phyloP scores from a whole-genome alignment of 2,329 filamentous ascomycete genomes.

The Mollisia scopiformis region DNA sequence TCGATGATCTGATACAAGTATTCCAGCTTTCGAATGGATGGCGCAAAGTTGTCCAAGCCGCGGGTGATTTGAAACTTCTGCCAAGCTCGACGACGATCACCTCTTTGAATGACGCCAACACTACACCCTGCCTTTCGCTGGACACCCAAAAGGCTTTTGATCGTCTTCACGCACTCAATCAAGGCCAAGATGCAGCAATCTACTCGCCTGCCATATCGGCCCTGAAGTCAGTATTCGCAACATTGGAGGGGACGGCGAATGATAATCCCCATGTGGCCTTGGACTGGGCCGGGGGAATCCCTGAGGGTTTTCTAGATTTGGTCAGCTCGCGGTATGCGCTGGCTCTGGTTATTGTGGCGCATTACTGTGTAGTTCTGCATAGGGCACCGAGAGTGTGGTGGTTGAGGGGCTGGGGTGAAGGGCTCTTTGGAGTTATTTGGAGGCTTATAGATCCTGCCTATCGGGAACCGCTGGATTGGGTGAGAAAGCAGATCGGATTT shows the following conservation, averaged over 20 bases:
- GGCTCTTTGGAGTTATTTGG: constrained; percentile 10
- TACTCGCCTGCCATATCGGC: constrained; percentile 13
- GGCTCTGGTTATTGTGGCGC: constrained; percentile 13
- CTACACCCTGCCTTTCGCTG: neutral
- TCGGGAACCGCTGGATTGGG: constrained; percentile 10
- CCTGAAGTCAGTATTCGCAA: constrained; percentile 10
- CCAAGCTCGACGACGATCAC: neutral
- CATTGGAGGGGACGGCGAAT: neutral
- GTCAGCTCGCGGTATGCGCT: constrained; percentile 7
- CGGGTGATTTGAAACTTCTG: constrained; percentile 7
- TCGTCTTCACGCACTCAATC: constrained; percentile 12
- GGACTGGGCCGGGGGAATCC: constrained; percentile 10
- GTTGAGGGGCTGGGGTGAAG: constrained; percentile 15
- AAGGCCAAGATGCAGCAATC: neutral
- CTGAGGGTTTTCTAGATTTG: constrained; percentile 13
- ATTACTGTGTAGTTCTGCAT: constrained; percentile 19
- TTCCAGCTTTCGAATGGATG: constrained; percentile 17
- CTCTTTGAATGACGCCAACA: too few relatives aligned
- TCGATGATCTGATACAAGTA: constrained; percentile 17
- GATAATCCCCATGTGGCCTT: constrained; percentile 11
- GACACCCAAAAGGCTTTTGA: constrained; percentile 10
- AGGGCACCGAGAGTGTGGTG: constrained; percentile 15
- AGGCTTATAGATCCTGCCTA: neutral
- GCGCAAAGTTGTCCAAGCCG: constrained; percentile 15
- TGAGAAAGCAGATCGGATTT: too few relatives aligned